A percentile compares a stretch with the other conserved stretches of the same genome.
Evolutionary conservation across 2,329 filamentous ascomycete genomes (phyloP).

Genomic region (Escovopsis sp.): DNA sequence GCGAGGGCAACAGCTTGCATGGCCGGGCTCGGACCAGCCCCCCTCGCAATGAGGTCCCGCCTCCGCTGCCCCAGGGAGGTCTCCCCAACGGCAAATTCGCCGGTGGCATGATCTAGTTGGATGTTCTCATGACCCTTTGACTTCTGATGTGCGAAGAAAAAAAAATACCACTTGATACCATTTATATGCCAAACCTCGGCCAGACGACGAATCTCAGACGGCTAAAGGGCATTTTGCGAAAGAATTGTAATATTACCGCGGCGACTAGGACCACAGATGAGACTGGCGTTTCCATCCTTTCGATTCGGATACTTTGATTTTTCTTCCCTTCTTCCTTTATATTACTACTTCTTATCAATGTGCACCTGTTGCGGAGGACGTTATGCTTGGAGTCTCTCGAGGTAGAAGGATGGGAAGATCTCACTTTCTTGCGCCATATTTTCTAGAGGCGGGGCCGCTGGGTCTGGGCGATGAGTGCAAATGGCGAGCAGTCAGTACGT

Average conservation of each 20-base stretch:
- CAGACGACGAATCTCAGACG: no score
- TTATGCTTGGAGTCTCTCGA: no score
- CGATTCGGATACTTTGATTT: constrained; percentile 1
- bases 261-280: not conserved
- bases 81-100: constrained; percentile 20
- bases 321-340: constrained; percentile 1
- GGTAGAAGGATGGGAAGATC: no score
- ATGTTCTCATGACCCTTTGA: not conserved
- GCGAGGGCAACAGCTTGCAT: constrained; percentile 24
- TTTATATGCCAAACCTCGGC: not conserved
- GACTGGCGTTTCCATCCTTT: constrained; percentile 1
- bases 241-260: constrained; percentile 6
- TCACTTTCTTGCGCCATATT: no score
- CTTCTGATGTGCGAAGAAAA: no score
- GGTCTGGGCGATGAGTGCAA: no score
- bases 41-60: constrained; percentile 12
- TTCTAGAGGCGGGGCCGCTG: no score
- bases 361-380: no score
- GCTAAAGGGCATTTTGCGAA: no score
- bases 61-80: constrained; percentile 13
- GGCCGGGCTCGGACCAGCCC: constrained; percentile 15
- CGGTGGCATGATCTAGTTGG: constrained; percentile 31
- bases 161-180: no score
- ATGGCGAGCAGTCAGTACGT: no score
- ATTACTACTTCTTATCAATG: no score